phyloP scores from a whole-genome alignment of 2,329 filamentous ascomycete species.

The Botrytis pseudocinerea region DNA sequence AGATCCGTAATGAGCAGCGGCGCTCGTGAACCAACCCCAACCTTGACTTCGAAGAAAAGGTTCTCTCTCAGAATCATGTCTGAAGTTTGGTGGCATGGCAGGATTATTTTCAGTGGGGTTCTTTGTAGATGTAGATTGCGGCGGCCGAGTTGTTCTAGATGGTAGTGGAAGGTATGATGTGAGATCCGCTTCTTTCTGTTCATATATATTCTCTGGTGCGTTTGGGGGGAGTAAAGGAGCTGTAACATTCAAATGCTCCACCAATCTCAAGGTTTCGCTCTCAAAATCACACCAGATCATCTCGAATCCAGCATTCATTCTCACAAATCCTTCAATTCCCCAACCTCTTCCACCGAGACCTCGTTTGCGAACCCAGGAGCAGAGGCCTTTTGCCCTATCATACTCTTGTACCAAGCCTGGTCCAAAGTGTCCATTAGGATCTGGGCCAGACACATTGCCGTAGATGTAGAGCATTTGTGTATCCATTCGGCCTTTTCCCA shows the following conservation, averaged over 20 bases:
- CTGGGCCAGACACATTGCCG: conserved; percentile 46
- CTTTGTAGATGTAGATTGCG: conserved; percentile 34
- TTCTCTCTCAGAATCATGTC: conserved; percentile 38
- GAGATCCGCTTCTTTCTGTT: conserved; percentile 22
- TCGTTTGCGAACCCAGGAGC: conserved; percentile 46
- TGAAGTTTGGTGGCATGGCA: conserved; percentile 44
- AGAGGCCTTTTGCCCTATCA: conserved; percentile 49
- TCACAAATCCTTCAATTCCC: conserved; percentile 52
- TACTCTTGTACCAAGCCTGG: conserved; percentile 49
- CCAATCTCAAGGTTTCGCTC: conserved; percentile 46
- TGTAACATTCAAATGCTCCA: conserved; percentile 50
- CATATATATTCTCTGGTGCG: conserved; percentile 21
- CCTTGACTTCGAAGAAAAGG: conserved; percentile 45
- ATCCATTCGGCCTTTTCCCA: conserved; percentile 49
- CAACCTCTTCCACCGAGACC: conserved; percentile 48
- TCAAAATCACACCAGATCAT: conserved; percentile 54
- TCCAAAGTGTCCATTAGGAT: conserved; percentile 33
- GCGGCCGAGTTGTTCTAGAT: conserved; percentile 43
- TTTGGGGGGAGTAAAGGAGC: conserved; percentile 43
- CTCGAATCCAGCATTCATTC: conserved; percentile 55
- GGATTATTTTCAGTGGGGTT: conserved; percentile 40
- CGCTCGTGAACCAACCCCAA: conserved; percentile 50
- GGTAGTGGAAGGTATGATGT: conserved; percentile 44
- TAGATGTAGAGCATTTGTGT: conserved; percentile 53
- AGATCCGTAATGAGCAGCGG: conserved; percentile 47